Percentiles rank a stretch among this genome's conserved stretches.
Evolutionary conservation across 129 eudicot species (phyloP).

Genomic region (Tanacetum coccineum): DNA sequence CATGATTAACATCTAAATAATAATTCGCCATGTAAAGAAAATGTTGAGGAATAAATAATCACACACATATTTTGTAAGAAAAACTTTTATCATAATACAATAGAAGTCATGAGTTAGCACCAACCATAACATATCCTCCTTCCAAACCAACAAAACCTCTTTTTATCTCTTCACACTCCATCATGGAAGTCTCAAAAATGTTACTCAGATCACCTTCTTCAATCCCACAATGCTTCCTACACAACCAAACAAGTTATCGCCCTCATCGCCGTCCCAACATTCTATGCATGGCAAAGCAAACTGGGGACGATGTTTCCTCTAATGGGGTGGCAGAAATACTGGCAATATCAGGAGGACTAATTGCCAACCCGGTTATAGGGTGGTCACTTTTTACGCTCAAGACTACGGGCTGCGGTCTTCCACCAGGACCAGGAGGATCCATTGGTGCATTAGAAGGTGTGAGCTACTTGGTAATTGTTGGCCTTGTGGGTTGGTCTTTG

Average conservation of each 20-base stretch:
- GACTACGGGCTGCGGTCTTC: conserved; percentile 95
- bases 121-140: conserved; percentile 18
- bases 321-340: conserved; percentile 30
- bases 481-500: conserved; percentile 85
- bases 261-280: conserved; percentile 25
- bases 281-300: conserved; percentile 53
- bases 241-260: not conserved
- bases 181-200: conserved; percentile 28
- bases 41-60: too few species aligned
- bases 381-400: conserved; percentile 97
- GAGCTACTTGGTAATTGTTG: conserved; percentile 75
- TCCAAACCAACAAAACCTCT: conserved; percentile 20
- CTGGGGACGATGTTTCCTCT: conserved; percentile 19
- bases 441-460: conserved; percentile 92
- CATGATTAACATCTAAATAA: too few species aligned
- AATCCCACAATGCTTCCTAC: conserved; percentile 14
- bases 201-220: conserved; percentile 21
- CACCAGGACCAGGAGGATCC: conserved; percentile 94
- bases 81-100: not conserved
- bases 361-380: conserved; percentile 72
- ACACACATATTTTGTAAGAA: too few species aligned
- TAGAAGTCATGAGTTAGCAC: not conserved
- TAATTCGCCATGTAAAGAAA: too few species aligned
- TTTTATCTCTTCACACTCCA: not conserved
- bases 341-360: conserved; percentile 60